A percentile compares a stretch with the other conserved stretches of the same genome.
phyloP scores from a whole-genome alignment of 1,139 yeast species.

The Yamadazyma buinensis region DNA sequence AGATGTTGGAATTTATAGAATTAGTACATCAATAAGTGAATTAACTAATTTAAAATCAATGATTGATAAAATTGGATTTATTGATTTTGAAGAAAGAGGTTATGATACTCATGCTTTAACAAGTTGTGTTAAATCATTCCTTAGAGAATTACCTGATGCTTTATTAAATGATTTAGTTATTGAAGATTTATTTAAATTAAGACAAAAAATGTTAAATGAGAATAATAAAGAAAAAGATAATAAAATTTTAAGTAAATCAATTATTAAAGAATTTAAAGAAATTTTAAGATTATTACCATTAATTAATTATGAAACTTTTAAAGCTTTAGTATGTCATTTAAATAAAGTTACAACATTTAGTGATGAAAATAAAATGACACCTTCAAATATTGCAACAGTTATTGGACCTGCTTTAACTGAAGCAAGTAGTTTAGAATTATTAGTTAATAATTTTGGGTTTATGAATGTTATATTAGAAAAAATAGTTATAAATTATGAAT shows the following conservation, averaged over 20 bases:
- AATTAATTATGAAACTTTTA: slow-evolving; percentile 64
- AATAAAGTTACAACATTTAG: slow-evolving; percentile 55
- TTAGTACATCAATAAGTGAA: slow-evolving; percentile 84
- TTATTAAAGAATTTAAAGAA: slow-evolving; percentile 35
- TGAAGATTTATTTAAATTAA: slow-evolving; percentile 45
- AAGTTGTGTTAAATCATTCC: slow-evolving; percentile 79
- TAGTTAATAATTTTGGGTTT: slow-evolving; percentile 50
- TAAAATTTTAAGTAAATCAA: slow-evolving; percentile 7
- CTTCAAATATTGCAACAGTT: slow-evolving; percentile 78
- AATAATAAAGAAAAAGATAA: too few relatives aligned
- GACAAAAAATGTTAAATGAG: slow-evolving; percentile 18
- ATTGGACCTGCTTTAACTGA: slow-evolving; percentile 60
- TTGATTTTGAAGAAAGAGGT: slow-evolving; percentile 59
- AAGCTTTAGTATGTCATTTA: slow-evolving; percentile 66
- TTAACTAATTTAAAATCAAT: slow-evolving; percentile 65
- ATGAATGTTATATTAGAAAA: slow-evolving; percentile 54
- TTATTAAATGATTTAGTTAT: slow-evolving; percentile 56
- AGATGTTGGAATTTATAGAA: slow-evolving; percentile 89
- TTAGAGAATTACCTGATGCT: slow-evolving; percentile 89
- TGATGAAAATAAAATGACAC: slow-evolving; percentile 70
- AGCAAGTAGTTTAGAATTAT: slow-evolving; percentile 49
- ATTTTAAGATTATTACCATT: slow-evolving; percentile 55
- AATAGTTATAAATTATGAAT: slow-evolving; percentile 40
- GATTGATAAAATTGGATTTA: slow-evolving; percentile 67
- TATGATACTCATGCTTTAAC: slow-evolving; percentile 87